phyloP scores from a whole-genome alignment of 83 land plant genomes.

The Picea mariana region DNA sequence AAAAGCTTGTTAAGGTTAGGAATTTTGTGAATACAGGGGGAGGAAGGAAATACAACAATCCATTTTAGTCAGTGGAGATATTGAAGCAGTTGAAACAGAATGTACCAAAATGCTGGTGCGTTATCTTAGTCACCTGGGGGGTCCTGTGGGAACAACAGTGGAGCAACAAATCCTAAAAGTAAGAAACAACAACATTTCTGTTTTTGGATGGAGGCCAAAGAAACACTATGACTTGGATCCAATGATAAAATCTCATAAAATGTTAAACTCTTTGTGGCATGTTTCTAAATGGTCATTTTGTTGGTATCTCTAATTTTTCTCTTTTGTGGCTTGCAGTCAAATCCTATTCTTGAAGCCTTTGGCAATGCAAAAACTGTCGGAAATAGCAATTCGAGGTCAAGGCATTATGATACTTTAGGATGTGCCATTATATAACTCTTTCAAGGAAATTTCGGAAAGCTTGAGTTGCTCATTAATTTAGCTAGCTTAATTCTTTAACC shows the following conservation, averaged over 20 bases:
- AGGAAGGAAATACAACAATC: slow-evolving; percentile 82
- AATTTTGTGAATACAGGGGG: slow-evolving; percentile 50
- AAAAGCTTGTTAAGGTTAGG: not conserved
- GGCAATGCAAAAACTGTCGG: slow-evolving; percentile 90
- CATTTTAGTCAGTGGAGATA: slow-evolving; percentile 52
- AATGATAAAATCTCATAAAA: not conserved
- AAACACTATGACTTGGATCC: not conserved
- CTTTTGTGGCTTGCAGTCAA: slow-evolving; percentile 57
- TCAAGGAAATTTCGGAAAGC: not conserved
- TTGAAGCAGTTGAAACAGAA: slow-evolving; percentile 95
- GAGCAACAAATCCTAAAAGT: slow-evolving; percentile 96
- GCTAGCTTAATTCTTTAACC: too few relatives aligned
- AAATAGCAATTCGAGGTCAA: slow-evolving; percentile 93
- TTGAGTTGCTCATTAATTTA: not conserved
- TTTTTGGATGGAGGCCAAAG: not conserved
- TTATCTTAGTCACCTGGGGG: slow-evolving; percentile 93
- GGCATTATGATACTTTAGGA: not conserved
- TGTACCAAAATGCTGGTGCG: slow-evolving; percentile 92
- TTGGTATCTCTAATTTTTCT: not conserved
- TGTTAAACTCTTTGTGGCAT: not conserved
- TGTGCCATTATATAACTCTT: not conserved
- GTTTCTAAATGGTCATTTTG: not conserved
- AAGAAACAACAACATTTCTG: slow-evolving; percentile 10
- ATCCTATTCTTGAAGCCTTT: slow-evolving; percentile 94
- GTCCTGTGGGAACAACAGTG: slow-evolving; percentile 45